A percentile compares a stretch with the other conserved stretches of the same genome.
These are phyloP conservation scores for Angophora floribunda DNA, from an alignment of 345 rosid genomes.

Conservation along the genomic window DNA sequence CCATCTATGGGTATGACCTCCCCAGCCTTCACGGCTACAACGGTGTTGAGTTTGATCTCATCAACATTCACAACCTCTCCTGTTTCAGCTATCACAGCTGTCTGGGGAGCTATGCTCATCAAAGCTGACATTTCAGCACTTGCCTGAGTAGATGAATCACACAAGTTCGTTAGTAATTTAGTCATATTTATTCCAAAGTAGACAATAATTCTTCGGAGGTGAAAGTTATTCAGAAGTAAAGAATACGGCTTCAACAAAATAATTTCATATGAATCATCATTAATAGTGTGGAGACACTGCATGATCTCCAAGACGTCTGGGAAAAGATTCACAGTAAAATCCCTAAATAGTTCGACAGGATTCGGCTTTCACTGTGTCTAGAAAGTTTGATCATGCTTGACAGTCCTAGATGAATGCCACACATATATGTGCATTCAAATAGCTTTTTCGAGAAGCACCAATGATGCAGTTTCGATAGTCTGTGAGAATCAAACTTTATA, in stretches of 20 bases:
- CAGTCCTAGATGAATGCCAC: neutral
- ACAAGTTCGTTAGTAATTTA: neutral
- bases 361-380: neutral
- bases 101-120: conserved; percentile 77
- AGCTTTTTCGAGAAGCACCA: neutral
- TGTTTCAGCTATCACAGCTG: conserved; percentile 70
- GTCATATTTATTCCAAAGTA: neutral
- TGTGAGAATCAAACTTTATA: neutral
- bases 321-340: neutral
- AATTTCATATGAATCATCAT: neutral
- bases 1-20: conserved; percentile 92
- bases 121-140: conserved; percentile 71
- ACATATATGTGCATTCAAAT: neutral
- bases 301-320: neutral
- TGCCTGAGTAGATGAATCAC: conserved; percentile 38
- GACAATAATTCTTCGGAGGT: neutral
- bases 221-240: neutral
- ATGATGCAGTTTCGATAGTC: neutral
- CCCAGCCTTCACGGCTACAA: conserved; percentile 75
- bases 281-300: neutral
- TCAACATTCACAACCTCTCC: conserved; percentile 73
- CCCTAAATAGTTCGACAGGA: neutral
- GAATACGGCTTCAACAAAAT: neutral
- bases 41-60: conserved; percentile 60
- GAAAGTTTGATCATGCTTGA: neutral